Evolutionary conservation across 2,329 filamentous ascomycete genomes (phyloP), one percentile per base, ranked within the genome.

Genomic region (Pseudogymnoascus verrucosus): DNA sequence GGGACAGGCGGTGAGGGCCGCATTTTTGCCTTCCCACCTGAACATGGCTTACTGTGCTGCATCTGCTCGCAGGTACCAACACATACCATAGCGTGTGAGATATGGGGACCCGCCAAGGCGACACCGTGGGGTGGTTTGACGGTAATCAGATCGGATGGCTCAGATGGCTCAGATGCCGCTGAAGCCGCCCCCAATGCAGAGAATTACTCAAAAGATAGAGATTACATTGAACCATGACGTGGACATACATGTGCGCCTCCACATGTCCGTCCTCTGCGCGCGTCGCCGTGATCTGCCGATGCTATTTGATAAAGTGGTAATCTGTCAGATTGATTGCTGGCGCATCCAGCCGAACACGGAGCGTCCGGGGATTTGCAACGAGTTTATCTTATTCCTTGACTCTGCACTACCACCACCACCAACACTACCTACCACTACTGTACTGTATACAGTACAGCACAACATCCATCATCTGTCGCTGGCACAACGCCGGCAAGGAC

Each of bases 331-430:
- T 31, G 26, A 54, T 54, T 54, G 47, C 47, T 54, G 47, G 47
- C 47, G 47, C 47, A 54, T 31, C 47, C 47, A 54, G 47, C 47
- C 47, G 26, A 54, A 54, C 47, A 54, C 47, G 47, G 26, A 54
- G 47, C 26, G 7, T 19, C 47, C 26, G 47, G 23, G 7, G 26
- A 54, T 5, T 31, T 31, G 26, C 10, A 54, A 31, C n/a, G 26
- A 7, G 47, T 26, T 31, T 14, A 31, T 54, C 23, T 31, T 26
- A 54, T 19, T 54, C 47, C 47, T 31, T 31, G 47, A 54, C 47
- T 54, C 47, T 54, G 47, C 47, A 54, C 44, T 26, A 51, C 14
- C 44, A 23, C 42, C 42, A n/a, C 11, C 42, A 23, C 40, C 6
- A 37, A 14, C 14, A 36, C 34, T 7, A 44, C 40, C 39, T 7